Conservation (phyloP, 805 yeast species). For the Debaryomyces castellii region DNA sequence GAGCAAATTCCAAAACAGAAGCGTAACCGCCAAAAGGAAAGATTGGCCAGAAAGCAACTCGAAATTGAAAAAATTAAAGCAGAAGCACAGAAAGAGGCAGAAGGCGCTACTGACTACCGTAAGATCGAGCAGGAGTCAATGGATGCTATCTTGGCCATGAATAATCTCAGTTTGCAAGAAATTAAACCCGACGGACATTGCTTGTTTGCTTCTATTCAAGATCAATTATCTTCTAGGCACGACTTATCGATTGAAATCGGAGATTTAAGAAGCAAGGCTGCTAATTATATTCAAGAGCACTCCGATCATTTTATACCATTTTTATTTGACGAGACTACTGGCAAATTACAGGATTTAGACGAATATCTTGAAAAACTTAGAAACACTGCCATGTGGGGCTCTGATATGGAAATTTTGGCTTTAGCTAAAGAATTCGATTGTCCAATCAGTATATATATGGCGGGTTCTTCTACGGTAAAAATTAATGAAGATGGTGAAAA, state of each 20-base stretch:
- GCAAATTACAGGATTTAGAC: constrained; percentile 60
- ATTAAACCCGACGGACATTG: constrained; percentile 94
- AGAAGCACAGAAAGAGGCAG: constrained; percentile 74
- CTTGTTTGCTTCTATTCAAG: constrained; percentile 79
- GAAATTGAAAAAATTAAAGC: constrained; percentile 59
- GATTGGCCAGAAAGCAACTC: constrained; percentile 73
- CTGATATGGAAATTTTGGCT: constrained; percentile 88
- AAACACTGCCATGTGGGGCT: constrained; percentile 92
- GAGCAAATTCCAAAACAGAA: constrained; percentile 19
- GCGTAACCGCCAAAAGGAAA: constrained; percentile 83
- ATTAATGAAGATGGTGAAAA: constrained; percentile 58
- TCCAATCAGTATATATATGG: constrained; percentile 74
- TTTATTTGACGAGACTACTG: constrained; percentile 74
- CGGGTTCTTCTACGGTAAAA: constrained; percentile 66
- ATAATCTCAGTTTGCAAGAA: constrained; percentile 58
- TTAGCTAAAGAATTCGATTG: constrained; percentile 68
- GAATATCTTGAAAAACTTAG: constrained; percentile 69
- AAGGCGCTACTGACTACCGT: constrained; percentile 61
- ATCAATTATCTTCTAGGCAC: constrained; percentile 64
- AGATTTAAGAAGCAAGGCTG: constrained; percentile 64
- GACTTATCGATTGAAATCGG: constrained; percentile 30
- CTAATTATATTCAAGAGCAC: constrained; percentile 60
- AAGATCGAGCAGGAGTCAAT: constrained; percentile 71
- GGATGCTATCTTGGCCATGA: constrained; percentile 47
- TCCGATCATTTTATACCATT: constrained; percentile 78